phyloP scores from a whole-genome alignment of 768 basidiomycete species.

The Exidia glandulosa region DNA sequence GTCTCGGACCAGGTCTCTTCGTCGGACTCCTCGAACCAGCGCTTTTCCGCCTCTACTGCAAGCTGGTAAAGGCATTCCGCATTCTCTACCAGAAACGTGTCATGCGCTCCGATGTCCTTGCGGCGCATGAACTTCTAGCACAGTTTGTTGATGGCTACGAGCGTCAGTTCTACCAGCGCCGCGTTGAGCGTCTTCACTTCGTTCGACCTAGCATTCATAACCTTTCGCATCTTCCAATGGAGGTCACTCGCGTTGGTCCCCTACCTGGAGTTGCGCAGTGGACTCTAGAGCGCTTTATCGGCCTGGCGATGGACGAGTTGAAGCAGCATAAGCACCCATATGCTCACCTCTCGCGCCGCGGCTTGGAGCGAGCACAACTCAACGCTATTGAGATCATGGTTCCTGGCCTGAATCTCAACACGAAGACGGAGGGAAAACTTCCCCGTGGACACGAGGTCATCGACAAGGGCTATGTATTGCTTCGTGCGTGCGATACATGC shows the following conservation, averaged over 20 bases:
- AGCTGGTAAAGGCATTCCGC: neutral
- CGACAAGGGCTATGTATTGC: neutral
- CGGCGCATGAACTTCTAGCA: neutral
- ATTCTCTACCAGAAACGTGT: neutral
- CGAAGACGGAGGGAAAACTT: neutral
- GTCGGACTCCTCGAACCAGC: neutral
- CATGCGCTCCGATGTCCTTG: neutral
- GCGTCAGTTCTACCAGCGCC: neutral
- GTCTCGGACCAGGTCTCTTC: conserved; percentile 5
- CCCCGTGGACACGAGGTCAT: neutral
- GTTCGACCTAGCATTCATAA: neutral
- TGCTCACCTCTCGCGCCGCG: neutral
- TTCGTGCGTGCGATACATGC: neutral
- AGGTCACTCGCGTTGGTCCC: conserved; percentile 2
- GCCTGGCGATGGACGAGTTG: neutral
- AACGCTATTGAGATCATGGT: neutral
- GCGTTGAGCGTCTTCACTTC: neutral
- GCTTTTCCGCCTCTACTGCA: neutral
- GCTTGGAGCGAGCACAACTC: neutral
- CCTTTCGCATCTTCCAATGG: neutral
- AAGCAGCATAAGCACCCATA: neutral
- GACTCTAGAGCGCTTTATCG: neutral
- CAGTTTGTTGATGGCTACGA: neutral
- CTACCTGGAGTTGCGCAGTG: neutral
- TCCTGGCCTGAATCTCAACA: neutral